These are phyloP conservation scores for Colletotrichum sansevieriae DNA, from an alignment of 2,329 filamentous ascomycete genomes.

Conservation along the genomic window DNA sequence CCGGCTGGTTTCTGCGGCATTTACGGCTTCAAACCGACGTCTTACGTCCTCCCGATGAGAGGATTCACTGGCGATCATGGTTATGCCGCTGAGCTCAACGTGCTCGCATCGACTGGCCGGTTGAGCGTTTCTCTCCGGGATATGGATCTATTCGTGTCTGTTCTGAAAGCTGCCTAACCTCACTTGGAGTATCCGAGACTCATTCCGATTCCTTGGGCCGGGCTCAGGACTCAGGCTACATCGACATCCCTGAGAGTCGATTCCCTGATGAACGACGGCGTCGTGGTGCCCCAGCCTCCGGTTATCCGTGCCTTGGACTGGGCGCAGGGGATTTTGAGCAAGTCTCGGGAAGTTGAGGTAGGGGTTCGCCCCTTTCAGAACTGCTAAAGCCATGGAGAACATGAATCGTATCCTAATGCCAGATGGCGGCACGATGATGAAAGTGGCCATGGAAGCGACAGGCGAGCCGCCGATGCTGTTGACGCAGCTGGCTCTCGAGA, in stretches of 20 bases:
- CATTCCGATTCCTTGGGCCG: conserved; percentile 49
- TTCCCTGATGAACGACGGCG: conserved; percentile 55
- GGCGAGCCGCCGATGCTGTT: conserved; percentile 61
- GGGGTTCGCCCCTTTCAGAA: conserved; percentile 53
- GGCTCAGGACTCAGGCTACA: conserved; percentile 38
- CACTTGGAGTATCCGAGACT: conserved; percentile 48
- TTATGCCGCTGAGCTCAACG: conserved; percentile 50
- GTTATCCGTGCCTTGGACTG: conserved; percentile 52
- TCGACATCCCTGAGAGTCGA: conserved; percentile 54
- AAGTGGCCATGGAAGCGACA: conserved; percentile 50
- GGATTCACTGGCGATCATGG: conserved; percentile 44
- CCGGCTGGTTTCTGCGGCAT: too few relatives aligned
- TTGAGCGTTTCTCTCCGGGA: conserved; percentile 51
- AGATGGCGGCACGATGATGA: conserved; percentile 53
- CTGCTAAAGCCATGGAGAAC: conserved; percentile 47
- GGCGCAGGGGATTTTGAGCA: conserved; percentile 44
- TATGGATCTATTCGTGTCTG: conserved; percentile 51
- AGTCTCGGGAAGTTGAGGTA: conserved; percentile 44
- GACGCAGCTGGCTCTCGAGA: conserved; percentile 55
- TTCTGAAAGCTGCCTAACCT: conserved; percentile 45
- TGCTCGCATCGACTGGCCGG: conserved; percentile 51
- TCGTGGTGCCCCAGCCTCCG: conserved; percentile 54
- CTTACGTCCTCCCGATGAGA: too few relatives aligned
- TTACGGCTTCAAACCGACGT: too few relatives aligned
- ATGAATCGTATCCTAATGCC: conserved; percentile 61